Evolutionary conservation across 495 filamentous ascomycete species (phyloP), one percentile per base, ranked within the genome.

Genomic region (Tirmania nivea): DNA sequence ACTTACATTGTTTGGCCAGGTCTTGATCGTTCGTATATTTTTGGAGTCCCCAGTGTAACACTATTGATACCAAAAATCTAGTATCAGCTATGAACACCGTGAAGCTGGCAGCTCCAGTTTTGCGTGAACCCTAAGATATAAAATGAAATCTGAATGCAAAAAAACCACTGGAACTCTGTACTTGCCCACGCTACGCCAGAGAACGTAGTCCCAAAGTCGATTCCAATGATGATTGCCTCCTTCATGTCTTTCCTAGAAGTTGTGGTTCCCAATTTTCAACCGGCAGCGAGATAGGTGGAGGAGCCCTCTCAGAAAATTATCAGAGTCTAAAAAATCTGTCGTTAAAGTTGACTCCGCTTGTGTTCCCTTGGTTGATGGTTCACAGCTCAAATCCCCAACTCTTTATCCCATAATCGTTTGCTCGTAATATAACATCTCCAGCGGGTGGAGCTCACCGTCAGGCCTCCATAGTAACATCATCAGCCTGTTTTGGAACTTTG

Each of bases 191-290:
- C 58, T 12, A 59, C 57, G 2, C 58, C 58, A 3, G 58, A 60
- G 37, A 56, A 60, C 14, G 58, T 60, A 9, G 58, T 60, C 34
- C 58, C 58, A 21, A 60, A 60, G 34, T 60, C 58, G 34, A 60
- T 35, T 25, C 56, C 58, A 12, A 60, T 56, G 35, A 60, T 53
- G 21, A 60, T n/a, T 34, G 39, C 39, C 14, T 45, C 39, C 8
- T 45, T 31, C 1, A 31, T 31, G 25, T 31, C 25, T 1, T 31
- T 31, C 7, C 25, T 31, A 3, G 25, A 31, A 31, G 25, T 31
- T 31, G 25, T 5, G 7, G 25, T 3, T 5, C 0, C 25, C 25
- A 31, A 5, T 3, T 31, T 31, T 31, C 4, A 31, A 31, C 3
- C 0, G 39, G 17, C 8, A 3, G 3, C 3, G 39, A 14, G 14